Conservation (phyloP, 108 stramenopile genomes). For the Conticribra weissflogii region DNA sequence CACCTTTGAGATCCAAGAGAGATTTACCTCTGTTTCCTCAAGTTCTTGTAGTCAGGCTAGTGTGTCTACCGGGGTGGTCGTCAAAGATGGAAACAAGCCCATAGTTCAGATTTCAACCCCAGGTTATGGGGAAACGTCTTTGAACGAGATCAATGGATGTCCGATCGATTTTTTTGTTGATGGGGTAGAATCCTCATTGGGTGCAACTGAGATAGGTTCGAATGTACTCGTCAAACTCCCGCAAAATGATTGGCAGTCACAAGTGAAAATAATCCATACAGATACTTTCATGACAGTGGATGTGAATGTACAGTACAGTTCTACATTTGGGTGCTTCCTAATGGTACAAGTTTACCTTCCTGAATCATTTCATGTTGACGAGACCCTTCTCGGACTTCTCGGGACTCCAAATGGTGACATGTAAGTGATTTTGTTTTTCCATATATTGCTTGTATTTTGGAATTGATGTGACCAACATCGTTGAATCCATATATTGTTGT, state of each 20-base stretch:
- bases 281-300: slow-evolving; percentile 1
- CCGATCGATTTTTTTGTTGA: slow-evolving; percentile 23
- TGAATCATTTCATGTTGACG: slow-evolving; percentile 2
- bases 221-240: not conserved
- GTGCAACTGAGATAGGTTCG: too few species aligned
- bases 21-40: slow-evolving; percentile 17
- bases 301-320: slow-evolving; percentile 3
- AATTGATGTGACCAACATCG: too few species aligned
- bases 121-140: not conserved
- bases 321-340: slow-evolving; percentile 17
- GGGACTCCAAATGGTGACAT: slow-evolving; percentile 16
- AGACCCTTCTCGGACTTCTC: slow-evolving; percentile 19
- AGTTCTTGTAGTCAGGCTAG: slow-evolving; percentile 12
- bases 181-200: not conserved
- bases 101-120: slow-evolving; percentile 15
- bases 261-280: not conserved
- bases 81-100: slow-evolving; percentile 16
- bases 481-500: too few species aligned
- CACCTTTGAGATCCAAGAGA: slow-evolving; percentile 16
- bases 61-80: slow-evolving; percentile 19
- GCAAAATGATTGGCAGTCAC: not conserved
- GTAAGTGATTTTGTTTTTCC: slow-evolving; percentile 2
- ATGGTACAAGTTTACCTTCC: slow-evolving; percentile 16
- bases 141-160: slow-evolving; percentile 3
- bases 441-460: too few species aligned